Evolutionary conservation across 352 stramenopile species (phyloP).

Genomic region (Aphanomyces invadans): DNA sequence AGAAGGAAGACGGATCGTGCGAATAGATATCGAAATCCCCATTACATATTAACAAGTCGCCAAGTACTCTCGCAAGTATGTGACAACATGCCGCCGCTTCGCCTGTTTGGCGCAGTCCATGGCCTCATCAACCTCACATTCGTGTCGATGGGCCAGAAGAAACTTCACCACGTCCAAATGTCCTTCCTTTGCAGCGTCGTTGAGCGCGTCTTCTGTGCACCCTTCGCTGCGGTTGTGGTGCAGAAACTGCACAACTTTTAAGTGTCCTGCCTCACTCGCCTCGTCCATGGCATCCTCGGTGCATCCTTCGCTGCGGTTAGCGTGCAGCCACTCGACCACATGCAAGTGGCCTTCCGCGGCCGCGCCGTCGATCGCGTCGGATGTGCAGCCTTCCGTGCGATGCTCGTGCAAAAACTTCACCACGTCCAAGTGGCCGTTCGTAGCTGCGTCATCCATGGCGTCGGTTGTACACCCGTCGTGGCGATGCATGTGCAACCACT

Average conservation of each 20-base stretch:
- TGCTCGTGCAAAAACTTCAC: conserved; percentile 26
- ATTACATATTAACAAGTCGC: not conserved
- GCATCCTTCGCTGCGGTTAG: conserved; percentile 31
- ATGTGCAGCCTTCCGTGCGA: conserved; percentile 19
- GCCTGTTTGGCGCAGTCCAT: not conserved
- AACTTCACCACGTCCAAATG: conserved; percentile 28
- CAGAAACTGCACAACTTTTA: conserved; percentile 33
- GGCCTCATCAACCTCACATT: conserved; percentile 2
- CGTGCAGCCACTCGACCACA: conserved; percentile 24
- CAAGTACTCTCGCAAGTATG: not conserved
- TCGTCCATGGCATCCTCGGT: conserved; percentile 36
- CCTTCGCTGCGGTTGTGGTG: conserved; percentile 29
- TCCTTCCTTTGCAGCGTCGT: conserved; percentile 28
- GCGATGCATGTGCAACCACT: conserved; percentile 31
- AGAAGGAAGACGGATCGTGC: too few species aligned
- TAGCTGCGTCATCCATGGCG: conserved; percentile 30
- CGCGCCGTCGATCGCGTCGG: conserved; percentile 10
- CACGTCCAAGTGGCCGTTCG: conserved; percentile 29
- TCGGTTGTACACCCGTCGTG: conserved; percentile 29
- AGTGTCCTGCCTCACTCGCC: conserved; percentile 30
- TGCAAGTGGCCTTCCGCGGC: conserved; percentile 22
- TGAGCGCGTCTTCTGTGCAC: conserved; percentile 28
- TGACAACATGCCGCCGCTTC: not conserved
- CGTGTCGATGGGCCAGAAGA: conserved; percentile 21
- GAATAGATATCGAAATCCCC: not conserved